These are phyloP conservation scores for Euphorbia lathyris DNA, from an alignment of 345 rosid species.

Conservation along the genomic window DNA sequence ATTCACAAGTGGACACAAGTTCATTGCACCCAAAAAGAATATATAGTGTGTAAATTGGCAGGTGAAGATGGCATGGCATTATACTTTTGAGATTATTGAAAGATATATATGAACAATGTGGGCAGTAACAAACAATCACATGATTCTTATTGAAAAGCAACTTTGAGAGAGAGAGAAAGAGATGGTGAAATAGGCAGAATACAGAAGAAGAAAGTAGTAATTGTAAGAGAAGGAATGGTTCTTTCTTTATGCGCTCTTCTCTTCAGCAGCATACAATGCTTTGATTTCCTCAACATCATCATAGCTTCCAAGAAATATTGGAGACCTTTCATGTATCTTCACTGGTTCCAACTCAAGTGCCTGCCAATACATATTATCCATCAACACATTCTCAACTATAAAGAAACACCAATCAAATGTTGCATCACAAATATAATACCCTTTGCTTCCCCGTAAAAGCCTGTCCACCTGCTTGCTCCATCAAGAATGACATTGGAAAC, in stretches of 20 bases:
- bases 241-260: conserved; percentile 29
- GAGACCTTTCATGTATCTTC: conserved; percentile 84
- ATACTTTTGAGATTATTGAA: too few relatives aligned
- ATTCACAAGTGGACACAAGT: too few relatives aligned
- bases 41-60: too few relatives aligned
- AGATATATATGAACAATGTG: too few relatives aligned
- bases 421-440: conserved; percentile 36
- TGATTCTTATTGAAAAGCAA: background rate
- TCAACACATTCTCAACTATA: background rate
- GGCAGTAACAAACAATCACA: too few relatives aligned
- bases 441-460: conserved; percentile 82
- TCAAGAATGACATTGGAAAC: conserved; percentile 92
- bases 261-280: conserved; percentile 67
- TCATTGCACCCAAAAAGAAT: too few relatives aligned
- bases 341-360: conserved; percentile 76
- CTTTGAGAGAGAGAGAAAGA: conserved; percentile 7
- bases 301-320: conserved; percentile 90
- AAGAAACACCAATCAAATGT: too few relatives aligned
- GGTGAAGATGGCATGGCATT: too few relatives aligned
- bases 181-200: conserved; percentile 8
- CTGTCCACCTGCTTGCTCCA: conserved; percentile 99
- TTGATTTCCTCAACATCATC: conserved; percentile 95
- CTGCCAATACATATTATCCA: conserved; percentile 35
- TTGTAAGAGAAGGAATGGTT: background rate
- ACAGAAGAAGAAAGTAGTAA: conserved; percentile 4